Conservation (phyloP, 345 rosid species). For the Hibiscus trionum region DNA sequence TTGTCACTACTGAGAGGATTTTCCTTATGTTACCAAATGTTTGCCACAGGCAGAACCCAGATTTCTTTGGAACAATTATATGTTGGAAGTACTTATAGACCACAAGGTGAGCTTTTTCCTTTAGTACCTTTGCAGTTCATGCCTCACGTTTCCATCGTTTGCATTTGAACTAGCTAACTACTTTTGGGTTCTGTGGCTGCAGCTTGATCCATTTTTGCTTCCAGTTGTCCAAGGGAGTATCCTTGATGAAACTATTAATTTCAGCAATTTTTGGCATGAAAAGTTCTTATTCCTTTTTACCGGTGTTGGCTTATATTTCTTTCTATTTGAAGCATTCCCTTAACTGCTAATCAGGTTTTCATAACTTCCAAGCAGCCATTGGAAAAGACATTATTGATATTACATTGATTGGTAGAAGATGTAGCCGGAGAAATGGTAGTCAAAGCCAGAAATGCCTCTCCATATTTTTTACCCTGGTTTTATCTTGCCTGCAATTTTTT, state of each 20-base stretch:
- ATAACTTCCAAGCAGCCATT: conserved; percentile 84
- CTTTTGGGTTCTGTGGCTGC: conserved; percentile 22
- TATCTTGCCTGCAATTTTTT: not conserved
- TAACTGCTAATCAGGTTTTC: conserved; percentile 56
- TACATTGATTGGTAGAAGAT: conserved; percentile 88
- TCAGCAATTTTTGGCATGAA: conserved; percentile 11
- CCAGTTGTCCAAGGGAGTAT: conserved; percentile 97
- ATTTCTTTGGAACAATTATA: conserved; percentile 97
- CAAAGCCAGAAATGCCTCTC: conserved; percentile 8
- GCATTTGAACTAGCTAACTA: conserved; percentile 14
- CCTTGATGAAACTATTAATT: conserved; percentile 38
- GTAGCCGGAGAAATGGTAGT: conserved; percentile 92
- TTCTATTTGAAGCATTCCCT: conserved; percentile 32
- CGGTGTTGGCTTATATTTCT: not conserved
- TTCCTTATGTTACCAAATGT: conserved; percentile 13
- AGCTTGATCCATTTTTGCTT: conserved; percentile 95
- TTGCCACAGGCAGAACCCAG: conserved; percentile 89
- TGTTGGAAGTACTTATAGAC: conserved; percentile 88
- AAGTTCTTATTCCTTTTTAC: not conserved
- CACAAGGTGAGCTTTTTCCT: conserved; percentile 49
- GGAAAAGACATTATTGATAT: conserved; percentile 78
- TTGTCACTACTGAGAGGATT: not conserved
- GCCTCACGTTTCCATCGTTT: conserved; percentile 10
- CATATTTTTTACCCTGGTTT: not conserved
- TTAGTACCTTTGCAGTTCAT: conserved; percentile 9